These are phyloP conservation scores for Neonectria magnoliae DNA, from an alignment of 2,329 filamentous ascomycete genomes.

Conservation along the genomic window DNA sequence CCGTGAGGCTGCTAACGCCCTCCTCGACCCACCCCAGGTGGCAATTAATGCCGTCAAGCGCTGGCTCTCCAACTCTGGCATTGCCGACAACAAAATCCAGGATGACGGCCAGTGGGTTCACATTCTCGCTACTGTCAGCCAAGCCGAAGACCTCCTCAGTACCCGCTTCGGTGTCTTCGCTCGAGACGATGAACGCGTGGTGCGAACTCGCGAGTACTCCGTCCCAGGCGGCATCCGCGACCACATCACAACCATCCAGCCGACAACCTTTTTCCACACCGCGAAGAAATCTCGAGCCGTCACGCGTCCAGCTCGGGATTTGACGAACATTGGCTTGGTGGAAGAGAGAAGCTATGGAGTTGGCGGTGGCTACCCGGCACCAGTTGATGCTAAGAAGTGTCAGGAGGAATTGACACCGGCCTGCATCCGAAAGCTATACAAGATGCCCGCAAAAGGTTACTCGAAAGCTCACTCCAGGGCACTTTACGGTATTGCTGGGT, in stretches of 20 bases:
- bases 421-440: constrained; percentile 58
- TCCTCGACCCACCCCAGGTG: constrained; percentile 56
- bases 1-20: constrained; percentile 58
- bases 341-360: background rate
- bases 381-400: constrained; percentile 43
- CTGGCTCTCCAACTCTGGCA: constrained; percentile 57
- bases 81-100: constrained; percentile 49
- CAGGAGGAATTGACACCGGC: constrained; percentile 53
- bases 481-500: constrained; percentile 69
- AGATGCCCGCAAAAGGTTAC: constrained; percentile 54
- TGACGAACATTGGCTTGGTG: background rate
- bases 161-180: constrained; percentile 55
- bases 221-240: constrained; percentile 47
- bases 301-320: background rate
- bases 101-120: constrained; percentile 53
- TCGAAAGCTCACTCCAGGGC: constrained; percentile 68
- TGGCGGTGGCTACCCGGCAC: background rate
- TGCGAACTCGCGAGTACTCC: constrained; percentile 51
- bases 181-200: constrained; percentile 52
- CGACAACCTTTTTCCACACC: constrained; percentile 52
- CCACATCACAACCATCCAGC: constrained; percentile 58
- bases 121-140: constrained; percentile 52
- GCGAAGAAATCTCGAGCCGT: background rate
- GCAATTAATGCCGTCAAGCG: constrained; percentile 52
- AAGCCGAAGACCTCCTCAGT: constrained; percentile 57